Percentiles rank a stretch among this genome's conserved stretches.
Conservation (phyloP, 352 stramenopile genomes). For the Aphanomyces cochlioides region DNA sequence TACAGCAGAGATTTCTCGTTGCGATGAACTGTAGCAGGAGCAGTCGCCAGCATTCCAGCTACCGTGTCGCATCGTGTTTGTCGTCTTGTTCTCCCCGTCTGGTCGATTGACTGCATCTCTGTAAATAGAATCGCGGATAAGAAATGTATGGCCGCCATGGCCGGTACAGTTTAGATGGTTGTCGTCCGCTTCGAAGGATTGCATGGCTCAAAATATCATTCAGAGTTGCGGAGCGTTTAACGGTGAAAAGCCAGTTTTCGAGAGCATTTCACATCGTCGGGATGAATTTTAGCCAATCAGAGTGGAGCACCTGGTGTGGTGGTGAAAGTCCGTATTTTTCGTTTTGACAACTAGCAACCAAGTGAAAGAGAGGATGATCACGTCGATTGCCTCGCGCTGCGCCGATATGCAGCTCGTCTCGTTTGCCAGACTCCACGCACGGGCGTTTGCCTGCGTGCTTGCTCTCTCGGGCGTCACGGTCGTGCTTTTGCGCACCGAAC, state of each 20-base stretch:
- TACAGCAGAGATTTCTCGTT: no score
- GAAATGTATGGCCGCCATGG: no score
- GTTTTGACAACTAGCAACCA: neutral
- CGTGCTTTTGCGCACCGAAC: slow-evolving; percentile 19
- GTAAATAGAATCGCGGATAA: no score
- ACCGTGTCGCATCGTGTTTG: no score
- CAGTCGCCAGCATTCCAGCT: no score
- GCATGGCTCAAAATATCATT: no score
- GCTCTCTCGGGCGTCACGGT: slow-evolving; percentile 21
- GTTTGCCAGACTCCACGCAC: slow-evolving; percentile 15
- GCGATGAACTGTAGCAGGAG: no score
- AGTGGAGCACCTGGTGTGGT: neutral
- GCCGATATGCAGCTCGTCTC: neutral
- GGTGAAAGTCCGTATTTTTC: slow-evolving; percentile 9
- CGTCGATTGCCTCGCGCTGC: neutral
- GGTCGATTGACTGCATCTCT: no score
- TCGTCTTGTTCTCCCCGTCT: no score
- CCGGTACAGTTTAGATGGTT: no score
- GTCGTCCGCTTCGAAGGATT: no score
- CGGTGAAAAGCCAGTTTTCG: neutral
- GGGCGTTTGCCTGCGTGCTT: slow-evolving; percentile 7
- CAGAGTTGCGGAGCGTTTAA: no score
- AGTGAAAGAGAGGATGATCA: neutral
- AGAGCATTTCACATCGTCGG: slow-evolving; percentile 2
- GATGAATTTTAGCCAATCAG: slow-evolving; percentile 14